A percentile compares a stretch with the other conserved stretches of the same genome.
Conservation (phyloP, 768 basidiomycete species). For the Suillus luteus region DNA sequence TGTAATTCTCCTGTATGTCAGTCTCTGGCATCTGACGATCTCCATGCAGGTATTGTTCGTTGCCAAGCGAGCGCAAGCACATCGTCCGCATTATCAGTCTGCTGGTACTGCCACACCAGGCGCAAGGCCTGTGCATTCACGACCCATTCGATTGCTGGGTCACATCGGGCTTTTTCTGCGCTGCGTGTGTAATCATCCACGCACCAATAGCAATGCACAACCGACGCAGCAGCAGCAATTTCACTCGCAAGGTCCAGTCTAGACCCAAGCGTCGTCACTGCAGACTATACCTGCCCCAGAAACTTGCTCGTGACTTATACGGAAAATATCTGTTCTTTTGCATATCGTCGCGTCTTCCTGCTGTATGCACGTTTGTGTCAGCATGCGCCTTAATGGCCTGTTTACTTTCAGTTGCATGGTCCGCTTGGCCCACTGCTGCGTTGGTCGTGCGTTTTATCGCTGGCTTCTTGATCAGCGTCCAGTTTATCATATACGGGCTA, state of each 20-base stretch:
- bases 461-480: constrained; percentile 60
- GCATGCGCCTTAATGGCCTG: too few species aligned
- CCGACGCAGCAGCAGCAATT: too few species aligned
- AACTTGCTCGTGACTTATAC: too few species aligned
- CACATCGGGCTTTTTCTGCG: background rate
- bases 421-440: constrained; percentile 64
- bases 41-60: background rate
- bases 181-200: background rate
- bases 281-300: too few species aligned
- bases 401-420: constrained; percentile 61
- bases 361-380: too few species aligned
- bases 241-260: too few species aligned
- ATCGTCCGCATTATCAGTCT: too few species aligned
- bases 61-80: background rate
- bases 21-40: background rate
- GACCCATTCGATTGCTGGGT: background rate
- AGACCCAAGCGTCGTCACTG: too few species aligned
- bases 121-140: background rate
- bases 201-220: too few species aligned
- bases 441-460: constrained; percentile 57
- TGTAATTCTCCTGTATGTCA: too few species aligned
- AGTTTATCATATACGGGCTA: constrained; percentile 63
- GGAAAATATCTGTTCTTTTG: too few species aligned
- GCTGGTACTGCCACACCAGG: background rate
- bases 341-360: too few species aligned